Evolutionary conservation across 208 protist genomes (phyloP).

Genomic region (Leishmania tarentolae): DNA sequence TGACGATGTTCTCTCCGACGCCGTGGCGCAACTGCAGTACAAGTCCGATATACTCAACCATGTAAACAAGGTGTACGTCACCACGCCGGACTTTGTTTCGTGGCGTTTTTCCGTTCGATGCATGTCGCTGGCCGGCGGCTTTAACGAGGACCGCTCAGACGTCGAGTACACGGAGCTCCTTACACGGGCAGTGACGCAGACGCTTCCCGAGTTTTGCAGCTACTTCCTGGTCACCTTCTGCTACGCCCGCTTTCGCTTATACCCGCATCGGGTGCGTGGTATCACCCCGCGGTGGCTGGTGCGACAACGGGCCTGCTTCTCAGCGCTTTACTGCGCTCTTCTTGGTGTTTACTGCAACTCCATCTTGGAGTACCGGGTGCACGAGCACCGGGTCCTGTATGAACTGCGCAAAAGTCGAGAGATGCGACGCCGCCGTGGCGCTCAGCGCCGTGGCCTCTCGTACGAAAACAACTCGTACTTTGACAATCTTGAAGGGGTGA

Average conservation of each 20-base stretch:
- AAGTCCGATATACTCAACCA: slow-evolving; percentile 90
- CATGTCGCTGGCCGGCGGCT: slow-evolving; percentile 85
- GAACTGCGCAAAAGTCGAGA: slow-evolving; percentile 79
- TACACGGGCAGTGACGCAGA: slow-evolving; percentile 62
- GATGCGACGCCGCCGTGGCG: slow-evolving; percentile 70
- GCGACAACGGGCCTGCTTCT: slow-evolving; percentile 81
- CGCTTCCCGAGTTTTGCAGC: slow-evolving; percentile 77
- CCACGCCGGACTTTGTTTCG: slow-evolving; percentile 85
- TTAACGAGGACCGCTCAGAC: slow-evolving; percentile 83
- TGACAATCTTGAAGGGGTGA: slow-evolving; percentile 77
- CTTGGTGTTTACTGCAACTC: slow-evolving; percentile 78
- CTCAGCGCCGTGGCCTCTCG: slow-evolving; percentile 42
- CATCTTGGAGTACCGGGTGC: slow-evolving; percentile 74
- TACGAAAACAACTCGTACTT: slow-evolving; percentile 82
- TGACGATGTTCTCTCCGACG: slow-evolving; percentile 82
- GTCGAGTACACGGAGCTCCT: slow-evolving; percentile 88
- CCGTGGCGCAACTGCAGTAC: slow-evolving; percentile 89
- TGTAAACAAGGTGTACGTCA: slow-evolving; percentile 86
- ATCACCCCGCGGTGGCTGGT: slow-evolving; percentile 82
- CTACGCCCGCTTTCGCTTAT: slow-evolving; percentile 85
- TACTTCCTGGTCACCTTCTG: slow-evolving; percentile 80
- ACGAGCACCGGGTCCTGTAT: slow-evolving; percentile 81
- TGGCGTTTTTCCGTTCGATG: slow-evolving; percentile 91
- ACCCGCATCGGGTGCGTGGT: slow-evolving; percentile 73
- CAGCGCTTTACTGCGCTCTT: slow-evolving; percentile 58